Conservation (phyloP, 1,284 basidiomycete species). For the Exobasidium rhododendri region DNA sequence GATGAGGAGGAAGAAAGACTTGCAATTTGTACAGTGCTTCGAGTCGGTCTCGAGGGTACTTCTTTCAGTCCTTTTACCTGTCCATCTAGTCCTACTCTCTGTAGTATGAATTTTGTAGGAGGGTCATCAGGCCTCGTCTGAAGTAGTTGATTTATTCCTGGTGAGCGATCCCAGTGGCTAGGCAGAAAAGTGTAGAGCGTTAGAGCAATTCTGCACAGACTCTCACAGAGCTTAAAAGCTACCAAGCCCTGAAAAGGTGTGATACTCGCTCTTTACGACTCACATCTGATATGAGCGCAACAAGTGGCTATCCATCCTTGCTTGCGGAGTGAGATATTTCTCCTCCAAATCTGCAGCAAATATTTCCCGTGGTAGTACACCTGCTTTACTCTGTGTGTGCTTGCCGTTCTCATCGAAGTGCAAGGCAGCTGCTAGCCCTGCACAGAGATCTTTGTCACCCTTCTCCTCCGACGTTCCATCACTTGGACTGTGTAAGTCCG, state of each 20-base stretch:
- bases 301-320: background rate
- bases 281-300: conserved; percentile 5
- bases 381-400: too few species aligned
- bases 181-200: too few species aligned
- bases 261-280: too few species aligned
- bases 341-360: background rate
- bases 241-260: too few species aligned
- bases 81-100: conserved; percentile 48
- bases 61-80: conserved; percentile 38
- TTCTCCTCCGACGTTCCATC: too few species aligned
- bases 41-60: conserved; percentile 1
- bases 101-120: conserved; percentile 8
- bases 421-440: too few species aligned
- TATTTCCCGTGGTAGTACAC: too few species aligned
- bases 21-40: conserved; percentile 56
- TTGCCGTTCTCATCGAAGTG: background rate
- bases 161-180: conserved; percentile 7
- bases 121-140: background rate
- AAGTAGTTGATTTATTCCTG: background rate
- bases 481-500: too few species aligned
- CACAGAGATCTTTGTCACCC: too few species aligned
- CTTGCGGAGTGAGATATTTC: background rate
- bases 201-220: too few species aligned
- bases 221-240: too few species aligned
- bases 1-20: conserved; percentile 69